Percentiles rank a stretch among this genome's conserved stretches.
These are phyloP conservation scores for Chaetomium sp. DNA, from an alignment of 2,329 filamentous ascomycete species.

Conservation along the genomic window DNA sequence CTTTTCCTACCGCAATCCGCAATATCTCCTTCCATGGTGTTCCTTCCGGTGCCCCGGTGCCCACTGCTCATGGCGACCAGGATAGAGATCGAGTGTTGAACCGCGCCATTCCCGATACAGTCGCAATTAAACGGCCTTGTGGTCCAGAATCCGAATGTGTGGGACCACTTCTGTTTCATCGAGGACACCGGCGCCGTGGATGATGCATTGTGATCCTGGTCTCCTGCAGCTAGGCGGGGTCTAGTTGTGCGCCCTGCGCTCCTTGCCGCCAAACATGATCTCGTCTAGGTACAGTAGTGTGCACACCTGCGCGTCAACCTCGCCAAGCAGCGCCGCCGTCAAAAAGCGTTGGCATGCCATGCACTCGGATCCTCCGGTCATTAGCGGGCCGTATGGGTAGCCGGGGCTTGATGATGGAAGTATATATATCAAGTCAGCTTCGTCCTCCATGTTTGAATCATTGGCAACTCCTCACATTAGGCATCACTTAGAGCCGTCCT, in stretches of 20 bases:
- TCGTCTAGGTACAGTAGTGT: conserved; percentile 8
- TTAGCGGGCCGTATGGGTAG: background rate
- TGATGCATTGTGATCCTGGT: conserved; percentile 11
- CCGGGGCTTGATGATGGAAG: background rate
- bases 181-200: conserved; percentile 1
- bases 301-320: conserved; percentile 8
- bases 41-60: conserved; percentile 20
- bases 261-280: conserved; percentile 22
- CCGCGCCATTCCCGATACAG: conserved; percentile 18
- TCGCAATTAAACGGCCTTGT: conserved; percentile 13
- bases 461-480: background rate
- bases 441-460: background rate
- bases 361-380: background rate
- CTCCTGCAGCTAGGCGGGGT: conserved; percentile 10
- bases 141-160: conserved; percentile 28
- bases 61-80: conserved; percentile 9
- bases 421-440: background rate
- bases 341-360: background rate
- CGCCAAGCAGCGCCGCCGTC: conserved; percentile 10
- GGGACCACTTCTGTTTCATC: conserved; percentile 25
- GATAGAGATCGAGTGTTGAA: conserved; percentile 8
- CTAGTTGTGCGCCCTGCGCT: conserved; percentile 17
- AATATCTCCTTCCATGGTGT: background rate
- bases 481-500: background rate
- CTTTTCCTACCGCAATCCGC: background rate